These are phyloP conservation scores for Pleurozium schreberi DNA, from an alignment of 225 moss, liverwort and hornwort genomes.

Conservation along the genomic window DNA sequence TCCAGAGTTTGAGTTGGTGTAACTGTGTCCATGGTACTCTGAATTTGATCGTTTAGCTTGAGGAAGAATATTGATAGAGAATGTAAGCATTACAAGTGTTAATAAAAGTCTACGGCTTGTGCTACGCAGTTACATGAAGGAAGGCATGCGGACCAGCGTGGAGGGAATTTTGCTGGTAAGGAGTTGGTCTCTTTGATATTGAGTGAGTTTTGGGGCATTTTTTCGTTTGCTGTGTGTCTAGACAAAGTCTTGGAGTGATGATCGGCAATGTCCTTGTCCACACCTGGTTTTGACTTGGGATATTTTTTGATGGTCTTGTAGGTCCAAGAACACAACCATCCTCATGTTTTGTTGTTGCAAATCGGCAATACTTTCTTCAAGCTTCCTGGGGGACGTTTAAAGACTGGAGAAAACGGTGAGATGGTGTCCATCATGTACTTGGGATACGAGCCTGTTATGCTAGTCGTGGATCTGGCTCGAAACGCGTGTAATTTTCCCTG, in stretches of 20 bases:
- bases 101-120: neutral
- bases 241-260: neutral
- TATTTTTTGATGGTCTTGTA: slow-evolving; percentile 12
- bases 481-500: neutral
- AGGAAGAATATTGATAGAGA: neutral
- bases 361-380: slow-evolving; percentile 99
- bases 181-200: neutral
- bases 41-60: neutral
- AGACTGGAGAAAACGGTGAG: slow-evolving; percentile 98
- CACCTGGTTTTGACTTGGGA: neutral
- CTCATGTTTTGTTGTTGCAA: slow-evolving; percentile 88
- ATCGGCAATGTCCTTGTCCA: neutral
- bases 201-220: neutral
- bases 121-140: slow-evolving; percentile 88
- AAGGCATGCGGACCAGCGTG: slow-evolving; percentile 99
- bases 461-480: neutral
- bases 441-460: neutral
- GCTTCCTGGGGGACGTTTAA: slow-evolving; percentile 94
- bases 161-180: slow-evolving; percentile 97
- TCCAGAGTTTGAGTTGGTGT: neutral
- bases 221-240: neutral
- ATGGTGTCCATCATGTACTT: neutral
- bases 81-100: neutral
- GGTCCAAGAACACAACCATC: slow-evolving; percentile 99
- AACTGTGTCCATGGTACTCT: neutral